Conservation (phyloP, 345 rosid species). For the Citrus inodora region DNA sequence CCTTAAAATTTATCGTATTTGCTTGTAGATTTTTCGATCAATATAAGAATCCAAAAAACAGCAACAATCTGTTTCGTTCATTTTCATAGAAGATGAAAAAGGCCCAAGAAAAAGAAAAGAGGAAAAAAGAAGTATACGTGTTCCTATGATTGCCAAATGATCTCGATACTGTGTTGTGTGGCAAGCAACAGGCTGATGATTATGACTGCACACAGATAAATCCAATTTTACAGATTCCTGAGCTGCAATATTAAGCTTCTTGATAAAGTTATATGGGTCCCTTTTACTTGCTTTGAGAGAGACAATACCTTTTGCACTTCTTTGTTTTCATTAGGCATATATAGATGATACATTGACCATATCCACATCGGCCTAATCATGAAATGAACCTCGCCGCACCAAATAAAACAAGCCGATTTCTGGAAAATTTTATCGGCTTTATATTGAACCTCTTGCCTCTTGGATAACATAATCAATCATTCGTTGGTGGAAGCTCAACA, state of each 20-base stretch:
- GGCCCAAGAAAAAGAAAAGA: too few species aligned
- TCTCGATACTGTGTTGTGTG: not conserved
- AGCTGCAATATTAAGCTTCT: not conserved
- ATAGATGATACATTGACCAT: not conserved
- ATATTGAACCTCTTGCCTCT: not conserved
- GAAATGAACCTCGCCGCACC: not conserved
- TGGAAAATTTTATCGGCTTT: not conserved
- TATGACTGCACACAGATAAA: not conserved
- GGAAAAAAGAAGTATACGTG: not conserved
- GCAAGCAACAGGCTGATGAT: not conserved
- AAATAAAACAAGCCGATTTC: not conserved
- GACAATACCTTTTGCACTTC: not conserved
- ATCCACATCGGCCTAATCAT: not conserved
- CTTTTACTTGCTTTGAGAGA: not conserved
- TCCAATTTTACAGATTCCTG: not conserved
- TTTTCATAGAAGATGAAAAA: not conserved
- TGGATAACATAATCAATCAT: not conserved
- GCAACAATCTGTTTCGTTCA: not conserved
- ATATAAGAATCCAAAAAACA: not conserved
- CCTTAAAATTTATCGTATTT: not conserved
- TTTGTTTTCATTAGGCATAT: not conserved
- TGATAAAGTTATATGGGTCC: not conserved
- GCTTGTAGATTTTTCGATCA: not conserved
- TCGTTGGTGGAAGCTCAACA: not conserved
- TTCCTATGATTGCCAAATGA: not conserved